These are phyloP conservation scores for Phytophthora constricta DNA, from an alignment of 352 stramenopile species.

Conservation along the genomic window DNA sequence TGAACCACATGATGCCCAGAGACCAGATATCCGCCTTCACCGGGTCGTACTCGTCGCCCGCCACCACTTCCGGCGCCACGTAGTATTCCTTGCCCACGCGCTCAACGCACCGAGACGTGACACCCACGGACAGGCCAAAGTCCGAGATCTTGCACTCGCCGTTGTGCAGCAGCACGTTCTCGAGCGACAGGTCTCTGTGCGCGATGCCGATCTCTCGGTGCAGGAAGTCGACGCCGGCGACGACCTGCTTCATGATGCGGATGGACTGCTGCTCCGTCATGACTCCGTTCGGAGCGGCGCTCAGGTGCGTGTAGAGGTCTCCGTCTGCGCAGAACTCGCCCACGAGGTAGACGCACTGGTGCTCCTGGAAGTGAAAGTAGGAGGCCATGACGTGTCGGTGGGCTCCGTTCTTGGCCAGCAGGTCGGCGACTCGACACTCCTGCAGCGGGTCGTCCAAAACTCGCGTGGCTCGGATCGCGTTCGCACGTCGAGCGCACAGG, in stretches of 20 bases:
- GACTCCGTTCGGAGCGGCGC: not conserved
- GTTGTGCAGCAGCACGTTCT: constrained; percentile 41
- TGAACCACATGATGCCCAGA: not conserved
- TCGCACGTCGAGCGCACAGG: not conserved
- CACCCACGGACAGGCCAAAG: constrained; percentile 41
- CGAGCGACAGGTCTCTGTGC: constrained; percentile 42
- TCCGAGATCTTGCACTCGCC: constrained; percentile 46
- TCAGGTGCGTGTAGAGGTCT: constrained; percentile 31
- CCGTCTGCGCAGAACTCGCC: constrained; percentile 48
- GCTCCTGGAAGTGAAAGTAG: constrained; percentile 19
- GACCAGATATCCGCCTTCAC: not conserved
- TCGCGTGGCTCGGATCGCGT: not conserved
- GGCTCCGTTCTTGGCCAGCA: constrained; percentile 4
- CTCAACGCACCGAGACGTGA: constrained; percentile 17
- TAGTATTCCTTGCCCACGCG: constrained; percentile 48
- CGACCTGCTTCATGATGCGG: constrained; percentile 30
- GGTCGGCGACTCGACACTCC: constrained; percentile 15
- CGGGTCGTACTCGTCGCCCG: not conserved
- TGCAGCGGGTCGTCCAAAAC: constrained; percentile 25
- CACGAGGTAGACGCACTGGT: constrained; percentile 33
- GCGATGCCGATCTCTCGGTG: constrained; percentile 33
- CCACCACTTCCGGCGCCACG: constrained; percentile 54
- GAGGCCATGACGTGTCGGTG: constrained; percentile 35
- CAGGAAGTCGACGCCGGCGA: constrained; percentile 34
- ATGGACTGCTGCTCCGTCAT: constrained; percentile 18